These are phyloP conservation scores for Trypanosoma theileri DNA, from an alignment of 208 protist genomes.

Conservation along the genomic window DNA sequence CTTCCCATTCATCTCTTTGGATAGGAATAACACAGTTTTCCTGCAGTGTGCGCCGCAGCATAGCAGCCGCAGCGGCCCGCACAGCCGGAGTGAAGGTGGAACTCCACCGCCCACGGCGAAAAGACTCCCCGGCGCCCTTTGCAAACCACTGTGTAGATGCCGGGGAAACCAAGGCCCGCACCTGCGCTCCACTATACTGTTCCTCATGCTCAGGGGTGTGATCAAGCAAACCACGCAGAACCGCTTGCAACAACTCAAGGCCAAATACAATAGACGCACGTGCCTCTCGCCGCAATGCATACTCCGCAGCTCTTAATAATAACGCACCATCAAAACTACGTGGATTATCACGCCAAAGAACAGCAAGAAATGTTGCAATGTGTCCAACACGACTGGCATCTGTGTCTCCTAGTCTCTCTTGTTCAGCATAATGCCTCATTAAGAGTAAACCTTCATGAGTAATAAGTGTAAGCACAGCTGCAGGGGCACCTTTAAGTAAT, in stretches of 20 bases:
- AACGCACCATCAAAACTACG: constrained; percentile 38
- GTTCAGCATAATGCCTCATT: constrained; percentile 52
- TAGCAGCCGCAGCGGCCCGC: constrained; percentile 18
- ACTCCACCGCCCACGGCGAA: constrained; percentile 56
- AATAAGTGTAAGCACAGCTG: constrained; percentile 56
- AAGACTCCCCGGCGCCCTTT: constrained; percentile 66
- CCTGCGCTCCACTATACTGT: constrained; percentile 59
- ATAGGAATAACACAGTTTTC: constrained; percentile 38
- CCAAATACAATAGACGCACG: constrained; percentile 52
- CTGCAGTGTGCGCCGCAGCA: constrained; percentile 29
- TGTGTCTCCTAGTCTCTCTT: constrained; percentile 39
- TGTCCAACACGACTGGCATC: constrained; percentile 45
- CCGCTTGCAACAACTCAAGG: constrained; percentile 57
- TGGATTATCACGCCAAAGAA: constrained; percentile 61
- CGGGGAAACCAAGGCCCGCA: constrained; percentile 40
- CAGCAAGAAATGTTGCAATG: constrained; percentile 54
- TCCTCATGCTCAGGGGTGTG: constrained; percentile 64
- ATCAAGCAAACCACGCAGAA: constrained; percentile 55
- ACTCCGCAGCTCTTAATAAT: constrained; percentile 59
- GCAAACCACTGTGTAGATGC: constrained; percentile 54
- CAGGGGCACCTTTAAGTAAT: constrained; percentile 52
- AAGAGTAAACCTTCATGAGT: constrained; percentile 48
- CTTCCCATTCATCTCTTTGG: constrained; percentile 18
- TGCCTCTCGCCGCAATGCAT: constrained; percentile 49
- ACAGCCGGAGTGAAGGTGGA: constrained; percentile 27